Base-by-base conservation (phyloP, 192 early-diverging fungal species). In the Spizellomyces punctatus region DNA sequence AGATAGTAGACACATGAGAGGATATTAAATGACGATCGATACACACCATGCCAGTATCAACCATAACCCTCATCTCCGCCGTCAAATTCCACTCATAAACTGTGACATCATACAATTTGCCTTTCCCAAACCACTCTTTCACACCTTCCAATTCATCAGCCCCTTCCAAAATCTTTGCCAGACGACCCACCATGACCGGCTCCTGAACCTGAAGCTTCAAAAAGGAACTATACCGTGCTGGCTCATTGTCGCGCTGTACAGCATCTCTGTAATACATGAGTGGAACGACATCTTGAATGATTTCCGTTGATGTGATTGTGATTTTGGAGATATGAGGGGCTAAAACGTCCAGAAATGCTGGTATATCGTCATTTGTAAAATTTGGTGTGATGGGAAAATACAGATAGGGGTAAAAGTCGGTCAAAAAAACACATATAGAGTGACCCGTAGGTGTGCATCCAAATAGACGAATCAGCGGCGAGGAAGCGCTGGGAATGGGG, bases 61-160 rank as follows among this genome's bases (percentile, higher is more conserved):
- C 52, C 52, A 55, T 55, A n/a, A 55, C 16, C 52, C 52, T 55
- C 52, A 55, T n/a, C 16, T 55, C 19, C 16, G 19, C 16, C 2
- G 16, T 55, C 16, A 55, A 3, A 55, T 55, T 55, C 52, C 16
- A 16, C 19, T 55, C 52, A 19, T 55, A 55, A n/a, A 19, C 16
- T n/a, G 52, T 55, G 52, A 19, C 19, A 55, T 55, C 52, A 19
- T 55, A 55, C 52, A 55, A 55, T 19, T 55, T 55, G 16, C 19
- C 19, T 19, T 55, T 3, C 52, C 16, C 52, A 55, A 55, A 55
- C 52, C 16, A 55, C 52, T 55, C 52, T n/a, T 3, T 16, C 52
- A 55, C 52, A 19, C 52, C 52, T 16, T 55, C 19, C 52, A 55
- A 55, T 19, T 16, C 19, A 55, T 55, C 52, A 55, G 16, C 19